Evolutionary conservation across 2,329 filamentous ascomycete genomes (phyloP).

Genomic region (Trichothecium roseum): DNA sequence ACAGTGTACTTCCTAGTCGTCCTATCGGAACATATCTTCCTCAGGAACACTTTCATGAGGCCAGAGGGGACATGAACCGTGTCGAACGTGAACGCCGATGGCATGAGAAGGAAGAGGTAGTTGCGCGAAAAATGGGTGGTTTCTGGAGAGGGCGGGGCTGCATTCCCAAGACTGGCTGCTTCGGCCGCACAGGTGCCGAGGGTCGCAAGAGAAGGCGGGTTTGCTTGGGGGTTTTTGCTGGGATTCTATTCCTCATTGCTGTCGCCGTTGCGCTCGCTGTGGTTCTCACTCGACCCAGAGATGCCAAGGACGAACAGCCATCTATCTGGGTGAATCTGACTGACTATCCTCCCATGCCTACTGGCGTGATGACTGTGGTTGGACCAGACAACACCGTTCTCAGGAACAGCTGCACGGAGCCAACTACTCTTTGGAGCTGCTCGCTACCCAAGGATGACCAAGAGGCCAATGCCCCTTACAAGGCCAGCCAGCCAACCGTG

Average conservation of each 20-base stretch:
- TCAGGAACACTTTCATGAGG: conserved; percentile 30
- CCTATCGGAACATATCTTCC: conserved; percentile 34
- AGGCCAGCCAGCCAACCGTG: conserved; percentile 64
- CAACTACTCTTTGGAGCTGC: conserved; percentile 77
- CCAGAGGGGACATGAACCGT: conserved; percentile 29
- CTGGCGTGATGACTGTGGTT: conserved; percentile 69
- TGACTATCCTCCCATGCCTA: conserved; percentile 76
- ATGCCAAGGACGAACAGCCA: conserved; percentile 15
- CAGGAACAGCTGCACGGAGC: conserved; percentile 60
- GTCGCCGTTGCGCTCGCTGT: conserved; percentile 48
- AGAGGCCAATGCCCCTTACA: conserved; percentile 48
- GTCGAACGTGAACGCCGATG: conserved; percentile 42
- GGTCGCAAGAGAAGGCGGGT: conserved; percentile 52
- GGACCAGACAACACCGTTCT: conserved; percentile 56
- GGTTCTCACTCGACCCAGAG: conserved; percentile 29
- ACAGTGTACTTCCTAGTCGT: conserved; percentile 26
- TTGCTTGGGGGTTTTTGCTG: conserved; percentile 41
- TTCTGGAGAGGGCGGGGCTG: conserved; percentile 58
- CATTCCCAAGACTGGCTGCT: conserved; percentile 52
- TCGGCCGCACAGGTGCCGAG: conserved; percentile 52
- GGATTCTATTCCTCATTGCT: conserved; percentile 43
- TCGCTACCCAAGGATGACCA: conserved; percentile 71
- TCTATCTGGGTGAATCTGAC: conserved; percentile 74
- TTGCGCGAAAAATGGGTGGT: conserved; percentile 45
- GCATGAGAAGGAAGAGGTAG: conserved; percentile 55